A percentile compares a stretch with the other conserved stretches of the same genome.
phyloP scores from a whole-genome alignment of 2,329 filamentous ascomycete species.

The Orbilia javanica region DNA sequence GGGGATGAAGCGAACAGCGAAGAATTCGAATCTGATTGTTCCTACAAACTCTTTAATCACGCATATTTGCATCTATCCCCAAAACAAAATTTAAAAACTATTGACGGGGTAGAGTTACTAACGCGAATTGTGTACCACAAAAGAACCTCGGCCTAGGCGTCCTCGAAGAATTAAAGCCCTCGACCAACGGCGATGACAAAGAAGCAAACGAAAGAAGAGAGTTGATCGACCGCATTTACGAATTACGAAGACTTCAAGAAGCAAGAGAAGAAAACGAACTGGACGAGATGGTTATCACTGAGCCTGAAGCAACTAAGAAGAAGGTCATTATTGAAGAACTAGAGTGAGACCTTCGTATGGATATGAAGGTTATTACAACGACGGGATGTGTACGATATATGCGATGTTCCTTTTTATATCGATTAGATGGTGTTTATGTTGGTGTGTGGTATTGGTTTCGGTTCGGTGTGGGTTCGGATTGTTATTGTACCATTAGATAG shows the following conservation, averaged over 20 bases:
- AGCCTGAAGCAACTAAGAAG: constrained; percentile 23
- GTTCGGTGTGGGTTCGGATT: background rate
- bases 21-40: constrained; percentile 55
- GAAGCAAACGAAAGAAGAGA: constrained; percentile 39
- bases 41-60: background rate
- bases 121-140: background rate
- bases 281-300: constrained; percentile 16
- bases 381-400: constrained; percentile 32
- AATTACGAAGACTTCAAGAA: constrained; percentile 36
- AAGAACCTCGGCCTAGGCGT: constrained; percentile 68
- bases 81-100: background rate
- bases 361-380: background rate
- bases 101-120: constrained; percentile 7
- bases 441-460: background rate
- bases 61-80: background rate
- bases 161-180: constrained; percentile 65
- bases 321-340: constrained; percentile 49
- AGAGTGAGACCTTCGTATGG: constrained; percentile 3
- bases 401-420: background rate
- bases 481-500: background rate
- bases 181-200: constrained; percentile 11
- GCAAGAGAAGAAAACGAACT: constrained; percentile 3
- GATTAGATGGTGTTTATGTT: background rate
- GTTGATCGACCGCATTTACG: constrained; percentile 34
- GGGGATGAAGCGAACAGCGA: constrained; percentile 59